Evolutionary conservation across 805 yeast genomes (phyloP), one percentile per base, ranked within the genome.

Genomic region (Maudiozyma bulderi): DNA sequence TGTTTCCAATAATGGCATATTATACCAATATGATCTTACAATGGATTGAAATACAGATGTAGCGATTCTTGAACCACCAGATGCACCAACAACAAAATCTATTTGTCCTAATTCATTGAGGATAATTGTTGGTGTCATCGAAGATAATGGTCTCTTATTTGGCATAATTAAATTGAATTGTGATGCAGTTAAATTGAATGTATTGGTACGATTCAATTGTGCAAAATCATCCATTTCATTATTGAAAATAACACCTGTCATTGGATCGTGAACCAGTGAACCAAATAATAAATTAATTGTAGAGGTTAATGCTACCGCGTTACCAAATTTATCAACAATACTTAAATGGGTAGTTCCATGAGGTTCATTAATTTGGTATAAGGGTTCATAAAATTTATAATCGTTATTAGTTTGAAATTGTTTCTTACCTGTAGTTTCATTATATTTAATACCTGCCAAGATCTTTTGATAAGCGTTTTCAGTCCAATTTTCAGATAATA

Each of bases 191-290:
- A 91, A 74, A 29, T 82, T 84, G 66, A 89, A 91, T 13, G 88
- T 83, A 65, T 91, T 91, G 14, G 76, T 71, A 7, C 74, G 69
- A 13, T 76, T 72, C 1, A 93, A 89, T 33, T 78, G 72, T 8
- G 95, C 84, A 60, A 91, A 91, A 62, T 91, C 98, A 65, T 91
- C 97, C 96, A 91, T 90, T 65, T 91, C 88, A 57, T 87, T 81
- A 68, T 91, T 91, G 59, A 91, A 68, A 8, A 91, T 74, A 8
- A 91, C 70, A 2, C 97, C 98, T 0, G 98, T 90, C 1, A 51
- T 63, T 1, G 83, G 81, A 62, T 91, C 97, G 61, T 83, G 85
- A 6, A 91, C 83, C 56, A 80, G 61, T 10, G 93, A 81, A 0
- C 99, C 99, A 67, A 89, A 91, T 39, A 78, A 62, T 47, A 89